Conservation (phyloP, 805 yeast species). For the Candida ponderosae region DNA sequence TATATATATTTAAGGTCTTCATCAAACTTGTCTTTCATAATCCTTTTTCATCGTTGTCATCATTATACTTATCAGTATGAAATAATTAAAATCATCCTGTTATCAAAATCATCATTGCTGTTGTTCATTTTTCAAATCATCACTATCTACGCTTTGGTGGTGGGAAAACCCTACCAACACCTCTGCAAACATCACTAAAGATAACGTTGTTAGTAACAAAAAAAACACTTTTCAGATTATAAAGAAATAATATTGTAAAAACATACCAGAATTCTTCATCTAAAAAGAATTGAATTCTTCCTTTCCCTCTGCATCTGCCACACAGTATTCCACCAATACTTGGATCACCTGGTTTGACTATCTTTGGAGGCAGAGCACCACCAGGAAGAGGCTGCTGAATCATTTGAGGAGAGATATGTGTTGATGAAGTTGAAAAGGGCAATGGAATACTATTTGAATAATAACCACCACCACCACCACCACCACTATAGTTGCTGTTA, state of each 20-base stretch:
- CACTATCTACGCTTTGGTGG: neutral
- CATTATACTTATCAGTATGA: too few relatives aligned
- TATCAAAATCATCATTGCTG: too few relatives aligned
- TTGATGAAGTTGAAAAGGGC: too few relatives aligned
- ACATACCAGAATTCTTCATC: slow-evolving; percentile 65
- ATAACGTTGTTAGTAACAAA: neutral
- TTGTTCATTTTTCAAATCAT: too few relatives aligned
- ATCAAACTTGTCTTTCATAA: too few relatives aligned
- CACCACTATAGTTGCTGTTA: too few relatives aligned
- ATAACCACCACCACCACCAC: too few relatives aligned
- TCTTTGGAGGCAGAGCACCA: slow-evolving; percentile 23
- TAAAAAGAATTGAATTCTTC: slow-evolving; percentile 44
- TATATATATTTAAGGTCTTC: too few relatives aligned
- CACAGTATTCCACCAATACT: slow-evolving; percentile 66
- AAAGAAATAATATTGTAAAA: slow-evolving; percentile 27
- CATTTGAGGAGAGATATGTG: neutral
- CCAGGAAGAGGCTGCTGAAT: neutral
- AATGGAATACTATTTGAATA: too few relatives aligned
- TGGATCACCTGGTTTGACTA: slow-evolving; percentile 74
- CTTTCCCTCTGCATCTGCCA: slow-evolving; percentile 65
- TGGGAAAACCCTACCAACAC: slow-evolving; percentile 1
- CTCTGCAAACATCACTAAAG: slow-evolving; percentile 1
- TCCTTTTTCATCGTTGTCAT: too few relatives aligned
- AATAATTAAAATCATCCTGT: too few relatives aligned
- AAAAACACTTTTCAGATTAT: neutral